phyloP scores from a whole-genome alignment of 352 stramenopile species.

The Hyaloperonospora brassicae region DNA sequence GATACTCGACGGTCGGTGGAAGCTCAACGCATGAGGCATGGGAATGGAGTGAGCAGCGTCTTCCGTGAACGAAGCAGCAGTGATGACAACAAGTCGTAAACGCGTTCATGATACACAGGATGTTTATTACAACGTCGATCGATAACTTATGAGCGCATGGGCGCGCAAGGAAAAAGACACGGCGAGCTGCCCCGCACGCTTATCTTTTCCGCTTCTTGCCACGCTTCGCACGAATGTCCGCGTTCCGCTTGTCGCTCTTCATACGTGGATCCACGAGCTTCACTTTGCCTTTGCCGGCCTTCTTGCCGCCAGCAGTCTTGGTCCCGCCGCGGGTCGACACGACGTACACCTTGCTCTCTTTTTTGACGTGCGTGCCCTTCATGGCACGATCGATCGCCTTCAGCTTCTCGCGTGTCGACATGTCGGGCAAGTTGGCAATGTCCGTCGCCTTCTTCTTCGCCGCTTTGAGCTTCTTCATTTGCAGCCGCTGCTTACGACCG shows the following conservation, averaged over 20 bases:
- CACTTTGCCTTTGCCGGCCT: constrained; percentile 78
- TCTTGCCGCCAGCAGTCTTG: constrained; percentile 63
- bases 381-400: constrained; percentile 97
- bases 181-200: constrained; percentile 3
- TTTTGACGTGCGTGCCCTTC: constrained; percentile 85
- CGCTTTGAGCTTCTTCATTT: constrained; percentile 92
- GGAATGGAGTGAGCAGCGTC: constrained; percentile 33
- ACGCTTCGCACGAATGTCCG: constrained; percentile 72
- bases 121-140: too few species aligned
- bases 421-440: constrained; percentile 93
- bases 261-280: constrained; percentile 98
- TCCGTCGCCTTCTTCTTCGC: constrained; percentile 97
- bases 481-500: constrained; percentile 90
- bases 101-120: too few species aligned
- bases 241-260: constrained; percentile 94
- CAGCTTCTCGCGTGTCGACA: constrained; percentile 96
- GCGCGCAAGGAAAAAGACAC: constrained; percentile 21
- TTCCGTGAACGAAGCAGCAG: constrained; percentile 3
- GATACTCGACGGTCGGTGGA: constrained; percentile 15
- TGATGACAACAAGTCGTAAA: constrained; percentile 22
- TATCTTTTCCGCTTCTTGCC: constrained; percentile 86
- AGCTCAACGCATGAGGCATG: constrained; percentile 33
- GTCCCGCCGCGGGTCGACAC: constrained; percentile 80
- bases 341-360: constrained; percentile 95
- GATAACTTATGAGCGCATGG: too few species aligned